Conservation (phyloP, 805 yeast species). For the Debaryomyces prosopidis region DNA sequence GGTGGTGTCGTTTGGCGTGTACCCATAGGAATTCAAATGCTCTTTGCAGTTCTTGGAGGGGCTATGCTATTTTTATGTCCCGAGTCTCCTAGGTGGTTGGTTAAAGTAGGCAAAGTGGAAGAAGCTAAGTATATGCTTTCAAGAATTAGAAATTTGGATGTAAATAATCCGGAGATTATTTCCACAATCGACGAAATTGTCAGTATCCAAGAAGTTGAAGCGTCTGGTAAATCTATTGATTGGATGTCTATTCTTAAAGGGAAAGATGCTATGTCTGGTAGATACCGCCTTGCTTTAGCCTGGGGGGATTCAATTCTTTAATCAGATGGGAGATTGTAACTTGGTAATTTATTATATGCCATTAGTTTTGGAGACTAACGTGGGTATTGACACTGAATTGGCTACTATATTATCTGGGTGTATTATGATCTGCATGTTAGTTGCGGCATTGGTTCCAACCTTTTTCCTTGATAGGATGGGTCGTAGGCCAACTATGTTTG, state of each 20-base stretch:
- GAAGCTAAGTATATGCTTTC: slow-evolving; percentile 24
- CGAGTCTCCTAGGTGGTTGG: slow-evolving; percentile 50
- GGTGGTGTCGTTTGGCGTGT: slow-evolving; percentile 30
- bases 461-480: neutral
- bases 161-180: neutral
- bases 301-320: neutral
- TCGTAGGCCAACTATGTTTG: slow-evolving; percentile 29
- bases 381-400: neutral
- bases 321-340: neutral
- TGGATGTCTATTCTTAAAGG: no score
- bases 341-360: neutral
- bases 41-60: slow-evolving; percentile 43
- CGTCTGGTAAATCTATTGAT: no score
- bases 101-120: slow-evolving; percentile 28
- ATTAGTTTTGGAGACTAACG: neutral
- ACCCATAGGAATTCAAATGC: slow-evolving; percentile 18
- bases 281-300: neutral
- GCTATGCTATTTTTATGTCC: slow-evolving; percentile 35
- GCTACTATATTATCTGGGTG: slow-evolving; percentile 14
- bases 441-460: slow-evolving; percentile 24
- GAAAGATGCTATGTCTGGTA: no score
- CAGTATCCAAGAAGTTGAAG: no score
- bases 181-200: neutral
- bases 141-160: neutral
- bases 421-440: slow-evolving; percentile 35